Evolutionary conservation across 2,329 filamentous ascomycete genomes (phyloP).

Genomic region (Pestalotiopsis sp.): DNA sequence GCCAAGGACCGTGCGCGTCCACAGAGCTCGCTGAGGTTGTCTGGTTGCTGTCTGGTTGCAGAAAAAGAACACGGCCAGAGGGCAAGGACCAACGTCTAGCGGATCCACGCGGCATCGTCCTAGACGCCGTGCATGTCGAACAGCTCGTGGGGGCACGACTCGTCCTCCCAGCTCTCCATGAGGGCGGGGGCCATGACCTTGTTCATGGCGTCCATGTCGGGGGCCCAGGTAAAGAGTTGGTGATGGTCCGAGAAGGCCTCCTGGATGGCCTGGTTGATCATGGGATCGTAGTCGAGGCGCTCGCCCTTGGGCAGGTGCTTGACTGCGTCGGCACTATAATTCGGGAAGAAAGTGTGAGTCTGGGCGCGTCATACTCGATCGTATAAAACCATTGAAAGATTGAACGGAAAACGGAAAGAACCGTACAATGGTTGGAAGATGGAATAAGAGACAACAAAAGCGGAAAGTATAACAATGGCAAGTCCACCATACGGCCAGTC

Average conservation of each 20-base stretch:
- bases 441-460: too few relatives aligned
- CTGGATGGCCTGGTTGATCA: slow-evolving; percentile 1
- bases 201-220: neutral
- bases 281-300: slow-evolving; percentile 1
- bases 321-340: neutral
- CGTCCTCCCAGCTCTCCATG: neutral
- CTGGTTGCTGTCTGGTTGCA: too few relatives aligned
- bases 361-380: neutral
- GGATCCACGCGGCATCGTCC: too few relatives aligned
- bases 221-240: neutral
- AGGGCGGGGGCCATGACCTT: neutral
- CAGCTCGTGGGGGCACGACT: neutral
- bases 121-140: slow-evolving; percentile 1
- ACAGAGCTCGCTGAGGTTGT: too few relatives aligned
- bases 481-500: too few relatives aligned
- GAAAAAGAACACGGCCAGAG: too few relatives aligned
- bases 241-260: slow-evolving; percentile 1
- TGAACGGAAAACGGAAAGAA: too few relatives aligned
- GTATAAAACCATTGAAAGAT: too few relatives aligned
- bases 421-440: too few relatives aligned
- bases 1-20: too few relatives aligned
- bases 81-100: neutral
- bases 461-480: too few relatives aligned
- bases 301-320: neutral
- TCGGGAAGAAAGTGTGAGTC: neutral